Base-by-base conservation (phyloP, 805 yeast genomes). In the Saccharomyces jurei region DNA sequence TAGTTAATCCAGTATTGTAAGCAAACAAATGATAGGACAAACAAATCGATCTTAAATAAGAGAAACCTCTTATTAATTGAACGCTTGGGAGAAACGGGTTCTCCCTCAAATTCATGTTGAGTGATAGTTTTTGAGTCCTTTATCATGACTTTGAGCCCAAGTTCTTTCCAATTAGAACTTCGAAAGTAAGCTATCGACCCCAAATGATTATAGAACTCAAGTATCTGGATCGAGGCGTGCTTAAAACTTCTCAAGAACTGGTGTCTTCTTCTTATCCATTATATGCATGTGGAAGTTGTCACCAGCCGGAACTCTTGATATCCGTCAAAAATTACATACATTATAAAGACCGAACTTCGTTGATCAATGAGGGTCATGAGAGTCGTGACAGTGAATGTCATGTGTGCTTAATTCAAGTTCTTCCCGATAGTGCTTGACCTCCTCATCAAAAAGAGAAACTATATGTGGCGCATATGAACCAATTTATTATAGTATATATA, bases 1-100 rank as follows among this genome's bases (percentile, higher is more conserved):
- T 81, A 83, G 59, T 82, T 83, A 54, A 75, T 68, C 72, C 71
- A 69, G 53, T 68, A 69, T 52, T 68, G 71, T 50, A 68, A 52
- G 50, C 72, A 68, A 3, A 69, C 70, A 56, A 67, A 69, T 0
- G 71, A 64, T 41, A 69, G 54, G 25, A 69, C 71, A 49, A 66
- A 67, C 1, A 67, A 54, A 54, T 69, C 73, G 13, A 68, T 63
- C 55, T 66, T 67, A 41, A 68, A 60, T 49, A 69, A 41, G 25
- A 69, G 50, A 8, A 47, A 57, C 22, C 57, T 52, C 48, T 62
- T 53, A 14, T 55, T 54, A 2, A 62, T 13, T 6, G 53, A 54
- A 27, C 25, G 44, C 10, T 36, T 36, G 44, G 25, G 6, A 17
- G 46, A 25, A 22, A 25, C n/a, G 28, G 49, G 30, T 46, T 28